Percentiles rank a stretch among this genome's conserved stretches.
Evolutionary conservation across 306 rosid species (phyloP).

Genomic region (Clitoria ternatea): DNA sequence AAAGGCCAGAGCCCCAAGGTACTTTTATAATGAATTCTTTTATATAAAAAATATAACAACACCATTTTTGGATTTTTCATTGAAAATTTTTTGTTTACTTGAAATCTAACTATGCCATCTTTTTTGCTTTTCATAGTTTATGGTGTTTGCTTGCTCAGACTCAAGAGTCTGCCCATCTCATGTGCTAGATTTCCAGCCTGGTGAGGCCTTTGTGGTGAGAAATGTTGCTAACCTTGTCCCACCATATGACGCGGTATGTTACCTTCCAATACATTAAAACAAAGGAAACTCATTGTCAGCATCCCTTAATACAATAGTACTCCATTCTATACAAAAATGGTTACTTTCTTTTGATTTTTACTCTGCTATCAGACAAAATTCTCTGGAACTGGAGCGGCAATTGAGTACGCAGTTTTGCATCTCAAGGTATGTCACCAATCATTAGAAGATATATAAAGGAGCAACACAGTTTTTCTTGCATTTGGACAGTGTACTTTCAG

Average conservation of each 20-base stretch:
- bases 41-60: too few species aligned
- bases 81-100: not conserved
- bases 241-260: constrained; percentile 62
- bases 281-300: not conserved
- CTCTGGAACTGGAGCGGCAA: constrained; percentile 74
- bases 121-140: constrained; percentile 45
- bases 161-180: constrained; percentile 99
- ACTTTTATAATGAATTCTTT: not conserved
- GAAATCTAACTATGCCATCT: not conserved
- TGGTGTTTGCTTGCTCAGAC: constrained; percentile 98
- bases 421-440: constrained; percentile 67
- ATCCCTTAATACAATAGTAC: not conserved
- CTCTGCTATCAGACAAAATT: constrained; percentile 41
- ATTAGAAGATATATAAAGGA: not conserved
- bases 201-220: constrained; percentile 96
- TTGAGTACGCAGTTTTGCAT: constrained; percentile 84
- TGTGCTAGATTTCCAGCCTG: constrained; percentile 88
- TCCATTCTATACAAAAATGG: not conserved
- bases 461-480: too few species aligned
- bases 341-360: not conserved
- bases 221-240: constrained; percentile 97
- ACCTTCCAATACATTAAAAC: not conserved
- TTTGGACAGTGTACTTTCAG: not conserved
- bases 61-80: not conserved
- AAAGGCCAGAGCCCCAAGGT: constrained; percentile 95